Base-by-base conservation (phyloP, 108 stramenopile genomes). In the Bacterosira constricta region DNA sequence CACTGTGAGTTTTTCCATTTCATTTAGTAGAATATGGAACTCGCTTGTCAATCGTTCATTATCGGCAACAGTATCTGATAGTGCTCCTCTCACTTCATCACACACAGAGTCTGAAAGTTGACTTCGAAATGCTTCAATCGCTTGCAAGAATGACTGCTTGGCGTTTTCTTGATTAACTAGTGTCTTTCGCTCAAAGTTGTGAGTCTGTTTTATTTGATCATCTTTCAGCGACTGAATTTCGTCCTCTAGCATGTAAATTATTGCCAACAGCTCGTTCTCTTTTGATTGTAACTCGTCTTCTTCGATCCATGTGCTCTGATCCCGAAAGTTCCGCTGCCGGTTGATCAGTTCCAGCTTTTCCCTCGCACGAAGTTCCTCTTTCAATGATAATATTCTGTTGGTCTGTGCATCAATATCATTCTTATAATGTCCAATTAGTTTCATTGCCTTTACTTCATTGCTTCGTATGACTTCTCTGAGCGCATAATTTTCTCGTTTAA, bases 181-280 rank as follows among this genome's bases (percentile, higher is more conserved):
- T 6, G 41, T 18, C 71, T 45, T 58, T 31, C 61, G 61, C 17
- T 72, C 53, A 45, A 63, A 72, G 5, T 63, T 27, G 1, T 34
- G 49, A 4, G 39, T 21, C 44, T 44, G 61, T 4, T 41, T 42
- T 25, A 18, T 31, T 44, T 72, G 37, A 29, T 46, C 38, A 11
- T 72, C 62, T 29, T 63, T 72, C 41, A 72, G 46, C 17, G 39
- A 8, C 50, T 63, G 38, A 17, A 72, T 55, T 34, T 72, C 71
- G 21, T 72, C 71, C 50, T 72, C 71, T n/a, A 72, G 62, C 52
- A 54, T 34, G 35, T 71, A 51, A 23, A 71, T 52, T 4, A 60
- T 37, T 6, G 29, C 34, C 23, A 60, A 12, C 59, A 71, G 15
- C 26, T 71, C 69, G 23, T 58, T 39, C 35, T 61, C 69, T 71